Conservation (phyloP, 345 rosid genomes). For the Microcos paniculata region DNA sequence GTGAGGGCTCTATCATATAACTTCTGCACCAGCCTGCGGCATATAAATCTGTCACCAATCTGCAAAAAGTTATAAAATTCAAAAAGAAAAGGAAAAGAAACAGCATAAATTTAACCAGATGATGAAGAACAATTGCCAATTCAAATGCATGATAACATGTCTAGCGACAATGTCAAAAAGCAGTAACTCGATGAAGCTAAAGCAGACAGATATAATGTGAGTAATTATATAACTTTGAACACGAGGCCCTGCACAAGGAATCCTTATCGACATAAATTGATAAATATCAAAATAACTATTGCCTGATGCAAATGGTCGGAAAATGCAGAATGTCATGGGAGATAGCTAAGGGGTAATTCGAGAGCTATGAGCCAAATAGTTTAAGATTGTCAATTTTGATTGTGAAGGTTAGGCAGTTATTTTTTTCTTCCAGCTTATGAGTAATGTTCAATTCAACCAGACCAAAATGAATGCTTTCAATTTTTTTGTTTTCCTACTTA, state of each 20-base stretch:
- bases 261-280: background rate
- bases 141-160: background rate
- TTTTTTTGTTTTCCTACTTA: too few species aligned
- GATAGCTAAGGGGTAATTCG: background rate
- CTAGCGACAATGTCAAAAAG: background rate
- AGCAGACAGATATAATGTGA: background rate
- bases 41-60: conserved; percentile 87
- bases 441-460: too few species aligned
- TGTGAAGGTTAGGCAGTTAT: background rate
- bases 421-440: background rate
- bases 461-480: background rate
- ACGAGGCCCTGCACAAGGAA: background rate
- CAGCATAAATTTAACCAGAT: background rate
- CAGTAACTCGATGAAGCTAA: background rate
- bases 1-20: conserved; percentile 81
- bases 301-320: background rate
- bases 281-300: background rate
- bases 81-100: background rate
- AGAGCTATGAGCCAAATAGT: background rate
- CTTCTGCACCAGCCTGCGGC: conserved; percentile 66
- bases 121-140: conserved; percentile 1
- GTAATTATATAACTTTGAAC: background rate
- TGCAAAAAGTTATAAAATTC: conserved; percentile 34
- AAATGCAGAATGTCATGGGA: background rate
- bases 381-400: background rate